phyloP scores from a whole-genome alignment of 768 basidiomycete species.

The Hydnomerulius pinastri region DNA sequence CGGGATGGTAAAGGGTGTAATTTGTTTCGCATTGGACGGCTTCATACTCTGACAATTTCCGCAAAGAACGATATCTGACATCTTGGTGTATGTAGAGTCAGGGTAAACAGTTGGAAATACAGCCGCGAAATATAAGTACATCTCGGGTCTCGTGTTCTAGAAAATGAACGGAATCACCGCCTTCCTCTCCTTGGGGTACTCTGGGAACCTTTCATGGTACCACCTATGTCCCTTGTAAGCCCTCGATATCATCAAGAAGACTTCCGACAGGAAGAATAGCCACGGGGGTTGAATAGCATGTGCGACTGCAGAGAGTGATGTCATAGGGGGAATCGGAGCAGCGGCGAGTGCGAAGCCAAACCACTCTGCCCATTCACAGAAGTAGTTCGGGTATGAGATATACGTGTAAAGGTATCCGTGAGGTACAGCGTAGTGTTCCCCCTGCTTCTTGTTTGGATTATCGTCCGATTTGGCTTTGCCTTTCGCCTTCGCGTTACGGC shows the following conservation, averaged over 20 bases:
- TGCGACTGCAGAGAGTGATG: constrained; percentile 40
- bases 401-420: constrained; percentile 73
- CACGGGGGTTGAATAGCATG: constrained; percentile 67
- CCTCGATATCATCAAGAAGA: constrained; percentile 79
- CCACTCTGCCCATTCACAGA: constrained; percentile 97
- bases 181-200: constrained; percentile 80
- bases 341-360: constrained; percentile 81
- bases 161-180: constrained; percentile 80
- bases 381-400: constrained; percentile 91
- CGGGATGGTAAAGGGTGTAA: too few relatives aligned
- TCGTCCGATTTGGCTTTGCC: constrained; percentile 32
- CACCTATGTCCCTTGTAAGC: constrained; percentile 82
- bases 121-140: neutral
- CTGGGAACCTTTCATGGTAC: constrained; percentile 78
- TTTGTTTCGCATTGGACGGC: too few relatives aligned
- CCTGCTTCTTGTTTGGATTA: constrained; percentile 22
- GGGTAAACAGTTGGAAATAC: too few relatives aligned
- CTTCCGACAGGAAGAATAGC: constrained; percentile 74
- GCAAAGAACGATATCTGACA: too few relatives aligned
- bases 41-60: too few relatives aligned
- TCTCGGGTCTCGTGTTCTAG: constrained; percentile 39
- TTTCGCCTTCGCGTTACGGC: constrained; percentile 56
- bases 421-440: constrained; percentile 77
- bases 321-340: constrained; percentile 44
- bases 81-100: too few relatives aligned